These are phyloP conservation scores for Pseudogymnoascus sp. DNA, from an alignment of 2,329 filamentous ascomycete genomes.

Conservation along the genomic window DNA sequence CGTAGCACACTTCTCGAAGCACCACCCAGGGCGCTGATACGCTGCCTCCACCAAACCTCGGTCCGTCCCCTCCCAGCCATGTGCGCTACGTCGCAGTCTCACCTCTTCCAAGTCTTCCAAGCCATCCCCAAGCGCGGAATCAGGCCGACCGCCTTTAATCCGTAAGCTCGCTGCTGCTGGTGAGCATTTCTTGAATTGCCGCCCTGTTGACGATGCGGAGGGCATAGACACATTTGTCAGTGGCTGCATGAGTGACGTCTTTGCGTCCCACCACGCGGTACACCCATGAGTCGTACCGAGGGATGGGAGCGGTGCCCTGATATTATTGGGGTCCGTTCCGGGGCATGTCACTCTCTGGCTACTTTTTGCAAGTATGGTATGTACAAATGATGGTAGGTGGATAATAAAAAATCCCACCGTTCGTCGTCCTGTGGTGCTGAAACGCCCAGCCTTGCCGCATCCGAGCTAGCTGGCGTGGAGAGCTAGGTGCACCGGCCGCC, in stretches of 20 bases:
- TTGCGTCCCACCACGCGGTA: background rate
- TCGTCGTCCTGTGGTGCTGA: background rate
- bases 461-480: background rate
- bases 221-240: conserved; percentile 2
- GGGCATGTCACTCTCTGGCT: background rate
- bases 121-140: background rate
- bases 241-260: conserved; percentile 5
- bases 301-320: background rate
- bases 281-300: background rate
- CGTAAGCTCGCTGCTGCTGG: background rate
- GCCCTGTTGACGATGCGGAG: background rate
- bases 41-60: background rate
- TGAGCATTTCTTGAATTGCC: background rate
- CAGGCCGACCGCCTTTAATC: background rate
- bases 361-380: background rate
- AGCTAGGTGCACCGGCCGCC: background rate
- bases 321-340: background rate
- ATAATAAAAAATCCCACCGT: no score
- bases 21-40: background rate
- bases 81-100: background rate
- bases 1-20: background rate
- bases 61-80: background rate
- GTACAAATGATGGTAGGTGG: no score
- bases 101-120: no score
- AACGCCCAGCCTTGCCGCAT: background rate